These are phyloP conservation scores for Tylopilus intermedius DNA, from an alignment of 768 basidiomycete genomes.

Conservation along the genomic window DNA sequence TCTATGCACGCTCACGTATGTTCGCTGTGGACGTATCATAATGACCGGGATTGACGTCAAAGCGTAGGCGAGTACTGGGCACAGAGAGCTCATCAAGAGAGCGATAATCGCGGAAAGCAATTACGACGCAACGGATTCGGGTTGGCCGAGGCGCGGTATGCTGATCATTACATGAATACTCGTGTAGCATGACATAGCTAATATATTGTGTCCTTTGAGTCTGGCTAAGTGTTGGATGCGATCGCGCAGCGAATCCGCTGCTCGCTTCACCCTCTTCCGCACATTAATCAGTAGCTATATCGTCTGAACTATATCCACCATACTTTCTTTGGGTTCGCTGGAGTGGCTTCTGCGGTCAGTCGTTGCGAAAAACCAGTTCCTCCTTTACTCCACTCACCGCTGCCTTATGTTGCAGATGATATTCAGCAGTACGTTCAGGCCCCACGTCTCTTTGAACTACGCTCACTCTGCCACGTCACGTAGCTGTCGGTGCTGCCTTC, in stretches of 20 bases:
- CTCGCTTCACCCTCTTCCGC: neutral
- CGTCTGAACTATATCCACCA: conserved; percentile 66
- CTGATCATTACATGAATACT: neutral
- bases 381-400: conserved; percentile 6
- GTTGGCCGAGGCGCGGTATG: conserved; percentile 66
- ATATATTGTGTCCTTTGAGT: neutral
- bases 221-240: conserved; percentile 8
- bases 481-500: conserved; percentile 91
- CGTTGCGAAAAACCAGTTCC: neutral
- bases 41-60: neutral
- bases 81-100: conserved; percentile 57
- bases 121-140: conserved; percentile 74
- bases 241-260: neutral
- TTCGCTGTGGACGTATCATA: neutral
- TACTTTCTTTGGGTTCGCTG: conserved; percentile 97
- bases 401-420: conserved; percentile 68
- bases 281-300: conserved; percentile 35
- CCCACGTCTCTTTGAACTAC: conserved; percentile 1
- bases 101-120: conserved; percentile 70
- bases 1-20: conserved; percentile 78
- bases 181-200: neutral
- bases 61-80: conserved; percentile 75
- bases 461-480: conserved; percentile 3
- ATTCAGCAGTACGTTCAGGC: conserved; percentile 75
- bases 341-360: conserved; percentile 88